Evolutionary conservation across 345 rosid genomes (phyloP), one percentile per base, ranked within the genome.

Genomic region (Eucalyptus dawsonii): DNA sequence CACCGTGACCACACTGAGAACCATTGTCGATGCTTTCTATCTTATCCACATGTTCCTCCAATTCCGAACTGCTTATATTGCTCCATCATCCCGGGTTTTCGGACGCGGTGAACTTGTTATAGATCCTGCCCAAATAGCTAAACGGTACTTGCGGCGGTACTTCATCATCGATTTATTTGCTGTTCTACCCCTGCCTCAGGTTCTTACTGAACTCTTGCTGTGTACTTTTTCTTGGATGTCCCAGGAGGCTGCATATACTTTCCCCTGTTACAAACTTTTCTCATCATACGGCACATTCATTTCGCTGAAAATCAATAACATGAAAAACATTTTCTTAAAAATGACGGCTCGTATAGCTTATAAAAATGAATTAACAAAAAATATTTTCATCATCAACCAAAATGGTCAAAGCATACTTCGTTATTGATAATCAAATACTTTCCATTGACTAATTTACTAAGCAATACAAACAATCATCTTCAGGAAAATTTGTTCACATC

Each of bases 81-180:
- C 99, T 6, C 99, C 99, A 50, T 97, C 99, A 90, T 98, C 99
- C 87, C 96, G 98, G 89, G 98, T 97, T 88, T 98, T 98, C 86
- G 99, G 99, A 62, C 94, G 99, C 9, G 99, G 99, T 24, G 99
- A 97, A 93, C 98, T 97, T 91, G 99, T 98, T 89, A 97, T 96
- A 34, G 98, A 97, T 88, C 94, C 99, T 90, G 93, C 95, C 83
- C 94, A 94, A 94, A 97, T 98, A 88, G 99, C 99, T 34, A 98
- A 96, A 90, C 94, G 97, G 69, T 98, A 98, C 94, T 89, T 97
- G 93, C 93, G 85, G 69, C 91, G 94, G 87, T 93, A 95, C 91
- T 98, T 98, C 95, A 90, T 97, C 87, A 54, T 97, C 87, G 99
- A 98, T 91, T 94, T 98, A 88, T 98, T 98, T 88, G 94, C 99